Percentiles rank a stretch among this genome's conserved stretches.
These are phyloP conservation scores for Peterozyma toletana DNA, from an alignment of 805 yeast genomes.

Conservation along the genomic window DNA sequence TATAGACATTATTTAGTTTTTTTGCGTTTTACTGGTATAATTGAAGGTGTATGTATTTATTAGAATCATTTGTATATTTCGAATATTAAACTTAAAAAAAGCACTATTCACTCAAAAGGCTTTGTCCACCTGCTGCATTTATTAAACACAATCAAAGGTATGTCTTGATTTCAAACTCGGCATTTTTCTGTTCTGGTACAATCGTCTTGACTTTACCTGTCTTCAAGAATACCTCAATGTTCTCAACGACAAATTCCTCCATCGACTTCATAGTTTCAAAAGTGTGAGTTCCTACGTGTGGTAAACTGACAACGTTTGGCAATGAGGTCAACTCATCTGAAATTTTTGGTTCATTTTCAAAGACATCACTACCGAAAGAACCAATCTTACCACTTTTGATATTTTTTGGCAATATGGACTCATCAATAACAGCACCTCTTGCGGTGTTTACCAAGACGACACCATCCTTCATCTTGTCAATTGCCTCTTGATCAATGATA, in stretches of 20 bases:
- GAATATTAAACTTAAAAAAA: too few relatives aligned
- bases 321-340: slow-evolving; percentile 51
- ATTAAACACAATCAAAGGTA: too few relatives aligned
- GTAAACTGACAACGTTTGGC: slow-evolving; percentile 70
- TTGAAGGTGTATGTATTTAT: too few relatives aligned
- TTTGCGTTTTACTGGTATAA: too few relatives aligned
- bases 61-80: too few relatives aligned
- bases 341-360: slow-evolving; percentile 70
- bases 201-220: slow-evolving; percentile 66
- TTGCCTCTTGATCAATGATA: slow-evolving; percentile 50
- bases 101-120: too few relatives aligned
- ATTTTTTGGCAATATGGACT: slow-evolving; percentile 45
- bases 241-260: slow-evolving; percentile 74
- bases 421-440: slow-evolving; percentile 79
- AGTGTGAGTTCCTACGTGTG: slow-evolving; percentile 86
- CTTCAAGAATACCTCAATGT: slow-evolving; percentile 48
- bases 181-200: slow-evolving; percentile 61
- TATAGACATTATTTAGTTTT: too few relatives aligned
- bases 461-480: slow-evolving; percentile 70
- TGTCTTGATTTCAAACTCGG: too few relatives aligned
- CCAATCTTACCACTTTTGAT: slow-evolving; percentile 59
- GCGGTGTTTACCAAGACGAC: slow-evolving; percentile 79
- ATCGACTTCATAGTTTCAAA: slow-evolving; percentile 67
- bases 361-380: slow-evolving; percentile 69
- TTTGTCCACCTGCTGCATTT: too few relatives aligned